phyloP scores from a whole-genome alignment of 768 basidiomycete species.

The Termitomyces sp. region DNA sequence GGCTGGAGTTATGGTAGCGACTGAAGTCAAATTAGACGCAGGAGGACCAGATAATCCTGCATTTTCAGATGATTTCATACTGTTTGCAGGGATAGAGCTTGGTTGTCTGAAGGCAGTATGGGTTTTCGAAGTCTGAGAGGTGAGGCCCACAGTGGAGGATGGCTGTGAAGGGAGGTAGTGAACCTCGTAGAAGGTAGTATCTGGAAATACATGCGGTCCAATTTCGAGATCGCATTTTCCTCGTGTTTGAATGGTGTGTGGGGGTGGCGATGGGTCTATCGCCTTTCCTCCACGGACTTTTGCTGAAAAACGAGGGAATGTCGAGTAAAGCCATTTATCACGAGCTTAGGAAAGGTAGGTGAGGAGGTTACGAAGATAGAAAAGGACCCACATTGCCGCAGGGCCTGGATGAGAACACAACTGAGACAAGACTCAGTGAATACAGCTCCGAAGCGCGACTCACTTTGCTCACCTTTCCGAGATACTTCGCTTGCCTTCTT shows the following conservation, averaged over 20 bases:
- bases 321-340: conserved; percentile 61
- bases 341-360: conserved; percentile 41
- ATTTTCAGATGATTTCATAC: background rate
- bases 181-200: conserved; percentile 69
- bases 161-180: conserved; percentile 45
- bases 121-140: conserved; percentile 21
- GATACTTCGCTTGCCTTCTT: conserved; percentile 38
- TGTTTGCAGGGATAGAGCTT: background rate
- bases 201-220: conserved; percentile 68
- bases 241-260: conserved; percentile 58
- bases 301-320: conserved; percentile 68
- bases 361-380: conserved; percentile 6
- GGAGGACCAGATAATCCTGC: conserved; percentile 27
- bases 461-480: conserved; percentile 46
- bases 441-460: background rate
- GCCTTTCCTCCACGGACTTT: conserved; percentile 56
- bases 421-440: conserved; percentile 28
- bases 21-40: conserved; percentile 37
- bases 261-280: conserved; percentile 46
- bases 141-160: conserved; percentile 8
- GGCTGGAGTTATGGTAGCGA: conserved; percentile 47
- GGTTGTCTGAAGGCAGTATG: conserved; percentile 17
- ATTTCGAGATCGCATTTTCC: conserved; percentile 69
- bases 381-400: conserved; percentile 57
- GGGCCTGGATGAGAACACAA: conserved; percentile 55